Evolutionary conservation across 371 early-diverging fungal species (phyloP), one percentile per base, ranked within the genome.

Genomic region (Rhizomucor pusillus): DNA sequence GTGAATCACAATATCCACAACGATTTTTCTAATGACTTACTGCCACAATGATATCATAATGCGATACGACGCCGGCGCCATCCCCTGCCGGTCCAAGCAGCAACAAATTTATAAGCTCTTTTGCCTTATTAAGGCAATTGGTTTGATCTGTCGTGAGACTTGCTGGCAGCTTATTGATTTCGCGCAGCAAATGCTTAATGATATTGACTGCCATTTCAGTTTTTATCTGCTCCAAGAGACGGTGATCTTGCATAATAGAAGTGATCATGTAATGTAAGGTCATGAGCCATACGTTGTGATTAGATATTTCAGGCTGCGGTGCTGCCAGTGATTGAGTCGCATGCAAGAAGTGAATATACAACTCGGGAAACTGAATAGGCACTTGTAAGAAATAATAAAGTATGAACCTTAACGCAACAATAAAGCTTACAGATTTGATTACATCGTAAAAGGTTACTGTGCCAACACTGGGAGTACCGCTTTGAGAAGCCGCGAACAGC

Each of bases 41-140:
- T 16, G 75, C 75, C 1, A 78, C 65, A 48, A 78, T 78, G 13
- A 78, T 70, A 59, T 78, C 78, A 22, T 78, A 78, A 52, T 78
- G 73, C 25, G 73, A 72, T 13, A 78, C 73, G 10, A 66, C 71
- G 43, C 78, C 75, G 3, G 71, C 78, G 5, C 78, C 78, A 57
- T 78, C 73, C 2, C 73, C 75, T 13, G 59, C 39, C 13, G 73
- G 59, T 3, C 78, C 78, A n/a, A 75, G 51, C 6, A 78, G 44
- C 23, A 78, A 47, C 1, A 75, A 20, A 51, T 78, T 78, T 50
- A 78, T 71, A 40, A 78, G 35, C 34, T 78, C 73, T 22, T 72
- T 78, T 20, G 75, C 78, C 35, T 67, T 75, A 50, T 78, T 74
- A 1, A 78, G 47, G 55, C 75, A 78, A 39, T 69, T 56, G 3